These are phyloP conservation scores for Sclerotinia nivalis DNA, from an alignment of 2,329 filamentous ascomycete species.

Conservation along the genomic window DNA sequence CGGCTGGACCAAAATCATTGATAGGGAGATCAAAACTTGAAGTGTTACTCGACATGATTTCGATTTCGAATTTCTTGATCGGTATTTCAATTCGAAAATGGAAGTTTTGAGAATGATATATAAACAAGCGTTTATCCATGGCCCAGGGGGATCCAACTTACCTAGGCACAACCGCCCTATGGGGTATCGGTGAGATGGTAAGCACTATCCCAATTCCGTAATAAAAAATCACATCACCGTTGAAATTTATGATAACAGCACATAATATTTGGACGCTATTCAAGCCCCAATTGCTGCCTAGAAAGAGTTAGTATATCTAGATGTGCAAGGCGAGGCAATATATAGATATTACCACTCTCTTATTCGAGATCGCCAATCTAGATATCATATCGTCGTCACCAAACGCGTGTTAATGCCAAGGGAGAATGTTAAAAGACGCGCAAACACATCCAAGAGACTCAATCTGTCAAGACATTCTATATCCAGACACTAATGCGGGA, in stretches of 20 bases:
- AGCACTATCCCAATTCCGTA: neutral
- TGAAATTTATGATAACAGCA: neutral
- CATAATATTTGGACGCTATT: neutral
- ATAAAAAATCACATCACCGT: neutral
- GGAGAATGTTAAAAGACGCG: neutral
- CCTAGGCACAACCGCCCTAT: no score
- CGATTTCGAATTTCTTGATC: neutral
- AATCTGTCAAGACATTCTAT: neutral
- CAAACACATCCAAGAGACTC: neutral
- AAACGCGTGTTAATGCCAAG: conserved; percentile 9
- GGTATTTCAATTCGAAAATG: neutral
- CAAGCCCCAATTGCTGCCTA: neutral
- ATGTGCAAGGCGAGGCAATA: neutral
- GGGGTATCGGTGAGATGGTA: neutral
- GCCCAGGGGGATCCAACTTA: no score
- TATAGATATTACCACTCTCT: neutral
- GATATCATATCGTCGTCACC: conserved; percentile 13
- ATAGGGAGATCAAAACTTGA: neutral
- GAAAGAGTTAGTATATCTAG: neutral
- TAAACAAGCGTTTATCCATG: neutral
- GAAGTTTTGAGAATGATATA: conserved; percentile 1
- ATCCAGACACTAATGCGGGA: neutral
- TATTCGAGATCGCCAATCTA: neutral
- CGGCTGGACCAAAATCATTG: conserved; percentile 30
- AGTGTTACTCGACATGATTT: conserved; percentile 18